Base-by-base conservation (phyloP, 768 basidiomycete genomes). In the Pholiota conissans region DNA sequence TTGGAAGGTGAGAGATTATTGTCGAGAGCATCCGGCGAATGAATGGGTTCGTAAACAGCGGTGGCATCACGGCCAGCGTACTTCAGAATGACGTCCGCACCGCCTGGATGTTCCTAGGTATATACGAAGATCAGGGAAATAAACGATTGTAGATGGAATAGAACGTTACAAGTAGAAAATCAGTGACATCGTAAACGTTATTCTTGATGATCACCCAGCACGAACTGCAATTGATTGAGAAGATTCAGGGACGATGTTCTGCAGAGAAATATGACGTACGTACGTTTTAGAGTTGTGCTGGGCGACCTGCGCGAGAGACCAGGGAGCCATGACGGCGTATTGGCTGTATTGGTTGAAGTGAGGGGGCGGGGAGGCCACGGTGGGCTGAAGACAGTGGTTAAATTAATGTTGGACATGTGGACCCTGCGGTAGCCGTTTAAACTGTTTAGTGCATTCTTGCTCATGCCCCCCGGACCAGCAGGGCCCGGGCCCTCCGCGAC, bases 1-100 rank as follows among this genome's bases (percentile, higher is more conserved):
- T 88, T 91, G 26, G 87, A 84, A 14, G 75, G 72, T 9, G 86
- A 81, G 18, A 93, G 78, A 68, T 88, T 81, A 71, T 84, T 85
- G 50, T 87, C 82, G 48, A 96, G 81, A 18, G 91, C 86, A 62
- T 90, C 88, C 24, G 88, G 84, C 3, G 95, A 87, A 71, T 98
- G 95, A 40, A 97, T 91, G 5, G 90, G 89, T 59, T 89, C 81
- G 67, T 87, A 91, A 3, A 76, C 87, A 5, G 72, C 71, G 0
- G 90, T 91, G n/a, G 92, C 93, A 69, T 95, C 95, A 59, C 79
- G 82, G 8, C 95, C 95, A 8, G 84, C 94, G 64, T 93, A 91
- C 65, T 84, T 87, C 18, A 96, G 67, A 59, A 98, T 91, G 65
- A 93, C 89, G 55, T 82, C 80, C 16, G 86, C 75, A 2, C 95